Conservation (phyloP, 495 filamentous ascomycete genomes). For the Aspergillus hancockii region DNA sequence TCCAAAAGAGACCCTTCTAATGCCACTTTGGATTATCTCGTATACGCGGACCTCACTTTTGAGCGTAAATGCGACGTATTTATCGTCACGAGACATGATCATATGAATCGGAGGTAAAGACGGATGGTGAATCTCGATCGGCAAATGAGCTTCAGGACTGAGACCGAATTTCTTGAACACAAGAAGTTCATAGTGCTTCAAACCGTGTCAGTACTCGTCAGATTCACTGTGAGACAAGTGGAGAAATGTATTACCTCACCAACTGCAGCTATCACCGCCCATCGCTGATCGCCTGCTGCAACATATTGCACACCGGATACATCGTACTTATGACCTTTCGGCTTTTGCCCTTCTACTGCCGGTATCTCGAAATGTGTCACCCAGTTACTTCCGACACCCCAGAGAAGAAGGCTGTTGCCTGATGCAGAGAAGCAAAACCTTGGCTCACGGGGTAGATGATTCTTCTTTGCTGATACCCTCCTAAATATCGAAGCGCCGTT, state of each 20-base stretch:
- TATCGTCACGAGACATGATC: constrained; percentile 30
- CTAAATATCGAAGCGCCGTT: constrained; percentile 20
- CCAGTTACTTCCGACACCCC: constrained; percentile 25
- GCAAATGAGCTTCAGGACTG: constrained; percentile 19
- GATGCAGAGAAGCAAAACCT: constrained; percentile 26
- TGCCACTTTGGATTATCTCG: constrained; percentile 17
- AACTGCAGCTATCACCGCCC: constrained; percentile 24
- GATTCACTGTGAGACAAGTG: neutral
- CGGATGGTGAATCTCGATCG: constrained; percentile 20
- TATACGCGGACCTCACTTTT: constrained; percentile 26
- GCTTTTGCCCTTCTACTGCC: constrained; percentile 13
- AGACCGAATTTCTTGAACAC: constrained; percentile 17
- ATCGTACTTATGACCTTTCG: constrained; percentile 23
- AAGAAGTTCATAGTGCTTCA: constrained; percentile 28
- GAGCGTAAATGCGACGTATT: constrained; percentile 27
- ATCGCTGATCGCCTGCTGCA: constrained; percentile 24
- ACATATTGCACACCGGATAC: constrained; percentile 25
- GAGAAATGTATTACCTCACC: constrained; percentile 19
- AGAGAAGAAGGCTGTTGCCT: constrained; percentile 25
- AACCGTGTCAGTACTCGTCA: neutral
- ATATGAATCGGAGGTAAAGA: constrained; percentile 21
- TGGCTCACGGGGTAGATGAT: constrained; percentile 20
- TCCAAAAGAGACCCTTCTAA: constrained; percentile 19
- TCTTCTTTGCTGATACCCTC: constrained; percentile 16
- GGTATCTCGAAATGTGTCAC: constrained; percentile 24